These are phyloP conservation scores for Saksenaea vasiformis DNA, from an alignment of 371 early-diverging fungal genomes.

Conservation along the genomic window DNA sequence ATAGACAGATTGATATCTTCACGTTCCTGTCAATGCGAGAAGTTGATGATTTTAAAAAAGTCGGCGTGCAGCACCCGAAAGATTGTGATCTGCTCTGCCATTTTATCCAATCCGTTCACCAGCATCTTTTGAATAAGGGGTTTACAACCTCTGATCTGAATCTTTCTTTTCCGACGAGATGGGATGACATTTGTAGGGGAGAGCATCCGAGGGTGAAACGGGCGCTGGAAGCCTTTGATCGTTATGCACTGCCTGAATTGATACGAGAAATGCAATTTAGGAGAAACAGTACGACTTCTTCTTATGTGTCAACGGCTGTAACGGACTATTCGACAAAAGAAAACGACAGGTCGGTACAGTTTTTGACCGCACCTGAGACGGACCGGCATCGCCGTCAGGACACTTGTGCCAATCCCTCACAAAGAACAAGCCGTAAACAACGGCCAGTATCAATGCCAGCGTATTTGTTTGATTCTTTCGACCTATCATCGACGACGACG, in stretches of 20 bases:
- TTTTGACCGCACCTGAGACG: too few relatives aligned
- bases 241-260: conserved; percentile 19
- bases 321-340: background rate
- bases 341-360: too few relatives aligned
- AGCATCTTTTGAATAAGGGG: conserved; percentile 28
- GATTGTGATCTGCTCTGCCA: conserved; percentile 26
- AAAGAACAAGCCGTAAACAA: background rate
- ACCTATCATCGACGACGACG: too few relatives aligned
- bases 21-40: conserved; percentile 25
- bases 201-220: conserved; percentile 17
- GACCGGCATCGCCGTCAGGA: too few relatives aligned
- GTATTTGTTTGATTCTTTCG: background rate
- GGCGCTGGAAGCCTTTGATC: conserved; percentile 33
- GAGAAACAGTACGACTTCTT: background rate
- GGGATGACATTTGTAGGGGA: background rate
- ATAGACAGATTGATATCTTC: conserved; percentile 26
- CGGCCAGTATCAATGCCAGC: background rate
- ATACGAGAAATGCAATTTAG: background rate
- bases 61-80: conserved; percentile 28
- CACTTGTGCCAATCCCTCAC: background rate
- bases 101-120: conserved; percentile 24
- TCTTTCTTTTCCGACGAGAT: background rate
- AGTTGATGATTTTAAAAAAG: conserved; percentile 22
- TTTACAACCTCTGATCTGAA: background rate
- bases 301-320: conserved; percentile 10